Evolutionary conservation across 129 eudicot species (phyloP).

Genomic region (Tagetes erecta): DNA sequence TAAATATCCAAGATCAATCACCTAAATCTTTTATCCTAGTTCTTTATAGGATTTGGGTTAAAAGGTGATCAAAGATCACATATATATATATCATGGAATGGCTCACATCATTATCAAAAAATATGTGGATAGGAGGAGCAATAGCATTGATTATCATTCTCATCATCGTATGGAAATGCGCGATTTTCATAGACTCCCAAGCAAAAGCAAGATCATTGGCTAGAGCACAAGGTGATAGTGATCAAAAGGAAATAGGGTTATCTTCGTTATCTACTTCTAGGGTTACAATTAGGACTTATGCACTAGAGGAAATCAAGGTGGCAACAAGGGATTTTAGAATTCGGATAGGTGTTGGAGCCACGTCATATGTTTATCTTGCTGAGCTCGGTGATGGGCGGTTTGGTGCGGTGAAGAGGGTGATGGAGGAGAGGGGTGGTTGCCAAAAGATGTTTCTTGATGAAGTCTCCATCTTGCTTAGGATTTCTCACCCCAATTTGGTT

Average conservation of each 20-base stretch:
- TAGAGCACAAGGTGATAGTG: conserved; percentile 20
- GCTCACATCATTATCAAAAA: conserved; percentile 35
- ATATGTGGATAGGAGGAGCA: conserved; percentile 49
- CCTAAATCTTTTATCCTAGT: not conserved
- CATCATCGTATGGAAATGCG: conserved; percentile 49
- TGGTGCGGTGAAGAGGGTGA: conserved; percentile 76
- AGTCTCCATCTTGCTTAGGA: conserved; percentile 81
- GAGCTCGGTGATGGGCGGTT: conserved; percentile 70
- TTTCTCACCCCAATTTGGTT: conserved; percentile 80
- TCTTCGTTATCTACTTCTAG: conserved; percentile 27
- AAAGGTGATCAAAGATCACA: conserved; percentile 14
- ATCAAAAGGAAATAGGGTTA: conserved; percentile 12
- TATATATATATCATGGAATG: conserved; percentile 35
- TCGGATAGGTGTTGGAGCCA: conserved; percentile 73
- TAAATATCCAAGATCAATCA: not conserved
- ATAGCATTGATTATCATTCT: conserved; percentile 49
- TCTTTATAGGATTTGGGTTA: conserved; percentile 6
- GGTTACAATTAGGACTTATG: conserved; percentile 51
- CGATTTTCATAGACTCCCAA: conserved; percentile 27
- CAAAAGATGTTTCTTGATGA: conserved; percentile 79
- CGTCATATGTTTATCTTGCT: conserved; percentile 75
- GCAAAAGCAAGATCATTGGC: conserved; percentile 33
- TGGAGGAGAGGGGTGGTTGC: conserved; percentile 81
- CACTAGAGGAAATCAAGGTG: conserved; percentile 60
- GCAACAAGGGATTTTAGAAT: conserved; percentile 67